Base-by-base conservation (phyloP, 2,329 filamentous ascomycete species). In the Penicillium expansum region DNA sequence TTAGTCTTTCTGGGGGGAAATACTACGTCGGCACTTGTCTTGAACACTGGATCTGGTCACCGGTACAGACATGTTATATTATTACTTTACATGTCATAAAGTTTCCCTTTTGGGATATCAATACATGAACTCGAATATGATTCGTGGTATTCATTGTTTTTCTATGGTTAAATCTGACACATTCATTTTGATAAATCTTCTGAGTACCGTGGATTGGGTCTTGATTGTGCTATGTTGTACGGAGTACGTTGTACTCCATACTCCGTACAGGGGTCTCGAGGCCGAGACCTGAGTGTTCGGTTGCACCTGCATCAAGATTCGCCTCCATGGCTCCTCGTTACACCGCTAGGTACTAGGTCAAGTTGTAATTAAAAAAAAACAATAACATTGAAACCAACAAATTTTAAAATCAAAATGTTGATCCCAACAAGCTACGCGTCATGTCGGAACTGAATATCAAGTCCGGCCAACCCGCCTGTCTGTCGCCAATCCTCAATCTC, bases 401-500 rank as follows among this genome's bases (percentile, higher is more conserved):
- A 9, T 7, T 24, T 22, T 22, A 2, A 9, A 5, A 14, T 22
- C 6, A 29, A 29, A 18, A 7, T 20, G 3, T 30, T 37, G 42
- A 29, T 14, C n/a, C 22, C 16, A 11, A 27, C 10, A 45, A 24
- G 2, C 35, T 41, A 29, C 8, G 0, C 10, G 10, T 29, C 51
- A 32, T 27, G 18, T 13, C 29, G 32, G 14, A 24, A 22, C 24
- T 35, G 27, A 20, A 57, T 29, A 10, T 61, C 47, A 63, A 57
- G 54, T 16, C 64, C 65, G 16, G 64, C 45, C 59, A 78, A 47
- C 22, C 59, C 62, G 0, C 72, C 74, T 14, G 70, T 64, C 0
- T 59, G 63, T 24, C 71, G 57, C 63, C 64, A 68, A 3, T 29
- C 10, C 35, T 66, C 55, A 14, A 68, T 48, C 13, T 52, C 39